phyloP scores from a whole-genome alignment of 176 grass and related monocot genomes.

The Oryza longistaminata region DNA sequence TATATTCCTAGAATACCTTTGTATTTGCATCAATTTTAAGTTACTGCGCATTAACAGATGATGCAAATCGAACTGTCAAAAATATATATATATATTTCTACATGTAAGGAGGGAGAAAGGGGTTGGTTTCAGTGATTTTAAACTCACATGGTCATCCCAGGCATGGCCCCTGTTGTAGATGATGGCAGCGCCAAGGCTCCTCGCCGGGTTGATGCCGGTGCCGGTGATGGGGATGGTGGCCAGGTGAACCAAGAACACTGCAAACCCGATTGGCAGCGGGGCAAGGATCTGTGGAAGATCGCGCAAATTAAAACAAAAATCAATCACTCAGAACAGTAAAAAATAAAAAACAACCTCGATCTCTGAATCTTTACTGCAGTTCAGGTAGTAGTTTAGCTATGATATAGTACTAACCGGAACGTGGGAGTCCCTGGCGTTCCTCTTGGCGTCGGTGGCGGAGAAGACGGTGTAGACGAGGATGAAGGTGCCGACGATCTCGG shows the following conservation, averaged over 20 bases:
- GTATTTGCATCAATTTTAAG: not conserved
- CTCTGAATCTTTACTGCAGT: not conserved
- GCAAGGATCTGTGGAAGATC: conserved; percentile 65
- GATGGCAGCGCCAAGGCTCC: conserved; percentile 84
- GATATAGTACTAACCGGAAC: conserved; percentile 60
- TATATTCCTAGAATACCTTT: not conserved
- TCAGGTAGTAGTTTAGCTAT: no score
- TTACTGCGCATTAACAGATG: not conserved
- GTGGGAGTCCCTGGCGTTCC: conserved; percentile 94
- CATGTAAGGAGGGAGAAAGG: not conserved
- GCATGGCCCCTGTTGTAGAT: conserved; percentile 71
- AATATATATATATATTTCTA: no score
- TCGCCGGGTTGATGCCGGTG: conserved; percentile 94
- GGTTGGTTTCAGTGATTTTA: not conserved
- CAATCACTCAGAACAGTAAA: not conserved
- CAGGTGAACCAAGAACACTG: conserved; percentile 91
- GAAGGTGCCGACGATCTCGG: conserved; percentile 93
- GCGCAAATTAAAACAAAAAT: not conserved
- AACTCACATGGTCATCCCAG: conserved; percentile 83
- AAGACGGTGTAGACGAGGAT: conserved; percentile 97
- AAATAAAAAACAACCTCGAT: no score
- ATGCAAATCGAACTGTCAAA: not conserved
- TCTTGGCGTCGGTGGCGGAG: conserved; percentile 98
- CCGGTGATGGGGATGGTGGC: conserved; percentile 99
- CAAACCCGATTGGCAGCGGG: conserved; percentile 88